phyloP scores from a whole-genome alignment of 306 rosid species.

The Vigna nakashimae region DNA sequence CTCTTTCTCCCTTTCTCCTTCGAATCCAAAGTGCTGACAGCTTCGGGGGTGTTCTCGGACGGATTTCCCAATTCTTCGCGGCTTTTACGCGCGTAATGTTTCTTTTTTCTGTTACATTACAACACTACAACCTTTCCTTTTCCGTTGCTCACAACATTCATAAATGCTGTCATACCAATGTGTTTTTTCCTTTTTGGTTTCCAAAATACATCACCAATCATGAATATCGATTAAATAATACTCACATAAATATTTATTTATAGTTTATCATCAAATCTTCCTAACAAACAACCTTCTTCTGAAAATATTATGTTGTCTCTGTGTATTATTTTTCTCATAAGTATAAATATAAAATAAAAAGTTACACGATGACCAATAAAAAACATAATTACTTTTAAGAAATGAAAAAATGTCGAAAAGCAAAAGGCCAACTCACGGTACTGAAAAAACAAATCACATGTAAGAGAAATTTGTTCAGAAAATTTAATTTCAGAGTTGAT shows the following conservation, averaged over 20 bases:
- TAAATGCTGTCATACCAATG: background rate
- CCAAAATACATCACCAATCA: background rate
- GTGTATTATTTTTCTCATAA: no score
- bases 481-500: background rate
- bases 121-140: background rate
- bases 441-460: background rate
- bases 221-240: background rate
- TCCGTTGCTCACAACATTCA: background rate
- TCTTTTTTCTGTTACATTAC: conserved; percentile 29
- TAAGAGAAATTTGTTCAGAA: background rate
- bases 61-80: conserved; percentile 68
- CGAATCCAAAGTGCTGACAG: conserved; percentile 59
- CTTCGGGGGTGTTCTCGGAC: conserved; percentile 49
- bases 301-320: no score
- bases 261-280: background rate
- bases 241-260: background rate
- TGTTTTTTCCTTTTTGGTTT: background rate
- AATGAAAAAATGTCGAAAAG: background rate
- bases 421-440: conserved; percentile 10
- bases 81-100: conserved; percentile 56
- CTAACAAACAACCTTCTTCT: background rate
- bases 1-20: conserved; percentile 11
- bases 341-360: no score
- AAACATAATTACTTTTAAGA: no score
- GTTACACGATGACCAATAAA: background rate